Percentiles rank a stretch among this genome's conserved stretches.
Evolutionary conservation across 2,329 filamentous ascomycete species (phyloP).

Genomic region (Tolypocladium guangdongense): DNA sequence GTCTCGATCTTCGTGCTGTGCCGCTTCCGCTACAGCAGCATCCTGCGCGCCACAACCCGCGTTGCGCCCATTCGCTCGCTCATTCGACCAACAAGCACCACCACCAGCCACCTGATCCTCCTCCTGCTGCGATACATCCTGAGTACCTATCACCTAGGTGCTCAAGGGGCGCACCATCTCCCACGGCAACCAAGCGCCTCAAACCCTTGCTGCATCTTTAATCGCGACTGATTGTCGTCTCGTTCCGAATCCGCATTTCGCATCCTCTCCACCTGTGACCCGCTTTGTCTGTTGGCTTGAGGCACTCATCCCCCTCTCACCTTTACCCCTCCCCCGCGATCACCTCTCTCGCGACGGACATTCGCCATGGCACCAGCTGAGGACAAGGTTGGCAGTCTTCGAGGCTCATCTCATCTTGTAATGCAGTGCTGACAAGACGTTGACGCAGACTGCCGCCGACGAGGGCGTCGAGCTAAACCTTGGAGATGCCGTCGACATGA

Average conservation of each 20-base stretch:
- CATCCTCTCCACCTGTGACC: constrained; percentile 1
- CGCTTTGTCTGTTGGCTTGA: constrained; percentile 1
- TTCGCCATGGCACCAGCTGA: constrained; percentile 19
- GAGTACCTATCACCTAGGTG: not conserved
- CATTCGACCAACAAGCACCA: not conserved
- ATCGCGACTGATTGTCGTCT: not conserved
- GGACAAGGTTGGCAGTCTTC: constrained; percentile 18
- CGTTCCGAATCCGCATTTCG: not conserved
- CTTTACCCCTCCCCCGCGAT: not conserved
- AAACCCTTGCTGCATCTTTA: not conserved
- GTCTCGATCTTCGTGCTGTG: not conserved
- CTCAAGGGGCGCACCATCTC: not conserved
- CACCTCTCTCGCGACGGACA: not conserved
- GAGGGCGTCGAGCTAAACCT: constrained; percentile 46
- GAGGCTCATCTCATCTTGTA: not conserved
- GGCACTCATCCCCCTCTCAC: not conserved
- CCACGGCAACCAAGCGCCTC: not conserved
- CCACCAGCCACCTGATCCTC: not conserved
- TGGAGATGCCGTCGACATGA: constrained; percentile 64
- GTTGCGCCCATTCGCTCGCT: not conserved
- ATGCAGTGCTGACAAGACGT: not conserved
- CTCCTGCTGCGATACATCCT: not conserved
- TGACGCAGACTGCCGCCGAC: constrained; percentile 31
- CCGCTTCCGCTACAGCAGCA: not conserved
- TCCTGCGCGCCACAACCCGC: not conserved